phyloP scores from a whole-genome alignment of 192 early-diverging fungal species.

The Phycomyces blakesleeanus region DNA sequence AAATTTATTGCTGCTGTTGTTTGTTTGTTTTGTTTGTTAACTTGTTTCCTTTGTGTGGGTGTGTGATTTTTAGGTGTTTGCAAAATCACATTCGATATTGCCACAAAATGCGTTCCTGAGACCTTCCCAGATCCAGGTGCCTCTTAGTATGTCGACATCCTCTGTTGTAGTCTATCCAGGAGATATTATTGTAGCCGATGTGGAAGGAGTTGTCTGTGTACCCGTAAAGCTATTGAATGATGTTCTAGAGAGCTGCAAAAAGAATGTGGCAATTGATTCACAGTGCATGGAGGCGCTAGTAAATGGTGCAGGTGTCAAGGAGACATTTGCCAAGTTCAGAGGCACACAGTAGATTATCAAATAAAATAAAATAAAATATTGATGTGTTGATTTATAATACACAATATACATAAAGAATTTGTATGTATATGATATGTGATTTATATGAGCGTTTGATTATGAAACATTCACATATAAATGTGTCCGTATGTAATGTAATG shows the following conservation, averaged over 20 bases:
- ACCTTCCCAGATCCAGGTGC: slow-evolving; percentile 40
- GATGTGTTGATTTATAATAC: too few species aligned
- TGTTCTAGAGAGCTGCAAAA: slow-evolving; percentile 45
- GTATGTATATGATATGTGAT: too few species aligned
- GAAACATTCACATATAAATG: too few species aligned
- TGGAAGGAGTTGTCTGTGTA: slow-evolving; percentile 54
- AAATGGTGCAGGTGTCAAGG: slow-evolving; percentile 41
- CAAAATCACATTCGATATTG: slow-evolving; percentile 46
- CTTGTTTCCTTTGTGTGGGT: neutral
- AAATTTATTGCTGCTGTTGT: too few species aligned
- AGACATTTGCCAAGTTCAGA: slow-evolving; percentile 48
- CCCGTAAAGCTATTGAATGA: slow-evolving; percentile 38
- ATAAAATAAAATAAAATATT: neutral
- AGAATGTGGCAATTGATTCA: slow-evolving; percentile 43
- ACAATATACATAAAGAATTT: too few species aligned
- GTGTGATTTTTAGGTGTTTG: slow-evolving; percentile 44
- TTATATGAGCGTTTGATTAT: too few species aligned
- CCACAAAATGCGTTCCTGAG: slow-evolving; percentile 43
- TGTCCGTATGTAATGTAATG: too few species aligned
- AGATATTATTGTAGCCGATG: slow-evolving; percentile 53
- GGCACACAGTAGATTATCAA: slow-evolving; percentile 24
- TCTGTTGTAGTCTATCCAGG: slow-evolving; percentile 46
- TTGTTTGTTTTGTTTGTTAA: neutral
- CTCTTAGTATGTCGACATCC: slow-evolving; percentile 43
- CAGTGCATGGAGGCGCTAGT: slow-evolving; percentile 49